Percentiles rank a stretch among this genome's conserved stretches.
Conservation (phyloP, 2,329 filamentous ascomycete species). For the Boeremia lycopersici region DNA sequence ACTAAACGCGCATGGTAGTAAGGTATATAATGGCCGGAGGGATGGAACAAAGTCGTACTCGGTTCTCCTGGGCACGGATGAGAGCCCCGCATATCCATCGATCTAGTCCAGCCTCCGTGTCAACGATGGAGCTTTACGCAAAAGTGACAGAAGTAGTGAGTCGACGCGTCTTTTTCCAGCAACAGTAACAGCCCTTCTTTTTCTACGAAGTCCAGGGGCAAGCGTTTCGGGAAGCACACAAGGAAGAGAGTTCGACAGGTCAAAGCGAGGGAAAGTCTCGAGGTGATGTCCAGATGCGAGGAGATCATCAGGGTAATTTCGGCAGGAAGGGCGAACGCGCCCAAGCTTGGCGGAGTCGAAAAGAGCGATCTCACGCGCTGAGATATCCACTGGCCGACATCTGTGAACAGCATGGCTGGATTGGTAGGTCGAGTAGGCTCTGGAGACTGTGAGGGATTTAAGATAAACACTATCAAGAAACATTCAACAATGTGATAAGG, state of each 20-base stretch:
- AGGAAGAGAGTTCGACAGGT: slow-evolving; percentile 21
- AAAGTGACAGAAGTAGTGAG: slow-evolving; percentile 25
- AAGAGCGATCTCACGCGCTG: slow-evolving; percentile 7
- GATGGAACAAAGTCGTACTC: neutral
- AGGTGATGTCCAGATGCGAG: slow-evolving; percentile 16
- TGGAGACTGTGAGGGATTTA: neutral
- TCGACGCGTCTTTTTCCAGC: slow-evolving; percentile 21
- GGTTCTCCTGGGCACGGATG: slow-evolving; percentile 1
- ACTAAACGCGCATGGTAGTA: slow-evolving; percentile 26
- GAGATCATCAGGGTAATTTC: slow-evolving; percentile 26
- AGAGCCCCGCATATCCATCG: neutral
- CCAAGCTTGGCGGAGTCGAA: slow-evolving; percentile 5
- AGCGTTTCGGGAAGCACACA: slow-evolving; percentile 15
- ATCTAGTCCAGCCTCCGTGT: slow-evolving; percentile 20
- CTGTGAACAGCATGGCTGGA: neutral
- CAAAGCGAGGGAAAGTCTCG: slow-evolving; percentile 21
- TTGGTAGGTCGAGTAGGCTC: neutral
- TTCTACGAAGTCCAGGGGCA: slow-evolving; percentile 6
- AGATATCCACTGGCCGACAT: neutral
- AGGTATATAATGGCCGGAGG: slow-evolving; percentile 2
- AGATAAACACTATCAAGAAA: no score
- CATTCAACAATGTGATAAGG: no score
- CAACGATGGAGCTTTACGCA: slow-evolving; percentile 30
- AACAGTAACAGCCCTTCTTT: slow-evolving; percentile 23
- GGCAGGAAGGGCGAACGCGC: slow-evolving; percentile 19